Evolutionary conservation across 2,329 filamentous ascomycete genomes (phyloP).

Genomic region (Clathrospora elynae): DNA sequence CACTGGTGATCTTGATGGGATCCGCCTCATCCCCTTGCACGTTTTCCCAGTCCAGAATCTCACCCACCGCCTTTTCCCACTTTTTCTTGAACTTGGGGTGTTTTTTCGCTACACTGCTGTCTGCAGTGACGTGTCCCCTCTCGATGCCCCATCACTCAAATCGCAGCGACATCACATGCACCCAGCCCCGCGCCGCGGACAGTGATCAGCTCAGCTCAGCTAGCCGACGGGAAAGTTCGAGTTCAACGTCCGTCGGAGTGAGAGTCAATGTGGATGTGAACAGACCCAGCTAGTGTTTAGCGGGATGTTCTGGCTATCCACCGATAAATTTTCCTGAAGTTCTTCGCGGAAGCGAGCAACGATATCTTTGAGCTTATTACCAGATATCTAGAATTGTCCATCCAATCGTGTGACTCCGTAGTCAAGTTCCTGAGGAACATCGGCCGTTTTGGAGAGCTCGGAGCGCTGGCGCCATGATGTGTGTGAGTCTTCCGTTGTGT

Average conservation of each 20-base stretch:
- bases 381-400: slow-evolving; percentile 31
- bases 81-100: slow-evolving; percentile 50
- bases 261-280: slow-evolving; percentile 34
- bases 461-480: slow-evolving; percentile 29
- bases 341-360: slow-evolving; percentile 31
- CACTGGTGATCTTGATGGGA: slow-evolving; percentile 47
- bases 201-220: slow-evolving; percentile 41
- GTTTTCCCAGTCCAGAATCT: slow-evolving; percentile 46
- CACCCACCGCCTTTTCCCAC: slow-evolving; percentile 49
- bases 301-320: slow-evolving; percentile 54
- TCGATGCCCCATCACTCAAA: slow-evolving; percentile 42
- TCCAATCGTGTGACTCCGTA: slow-evolving; percentile 28
- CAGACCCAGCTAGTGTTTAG: slow-evolving; percentile 96
- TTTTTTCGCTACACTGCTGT: slow-evolving; percentile 50
- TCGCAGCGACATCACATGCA: slow-evolving; percentile 48
- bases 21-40: slow-evolving; percentile 28
- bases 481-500: slow-evolving; percentile 12
- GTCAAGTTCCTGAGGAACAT: slow-evolving; percentile 26
- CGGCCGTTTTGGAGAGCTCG: slow-evolving; percentile 24
- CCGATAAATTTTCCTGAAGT: slow-evolving; percentile 29
- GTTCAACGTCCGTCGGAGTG: slow-evolving; percentile 27
- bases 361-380: slow-evolving; percentile 29
- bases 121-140: slow-evolving; percentile 46
- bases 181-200: slow-evolving; percentile 45
- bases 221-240: slow-evolving; percentile 34